These are phyloP conservation scores for Hymenoscyphus linearis DNA, from an alignment of 2,329 filamentous ascomycete genomes.

Conservation along the genomic window DNA sequence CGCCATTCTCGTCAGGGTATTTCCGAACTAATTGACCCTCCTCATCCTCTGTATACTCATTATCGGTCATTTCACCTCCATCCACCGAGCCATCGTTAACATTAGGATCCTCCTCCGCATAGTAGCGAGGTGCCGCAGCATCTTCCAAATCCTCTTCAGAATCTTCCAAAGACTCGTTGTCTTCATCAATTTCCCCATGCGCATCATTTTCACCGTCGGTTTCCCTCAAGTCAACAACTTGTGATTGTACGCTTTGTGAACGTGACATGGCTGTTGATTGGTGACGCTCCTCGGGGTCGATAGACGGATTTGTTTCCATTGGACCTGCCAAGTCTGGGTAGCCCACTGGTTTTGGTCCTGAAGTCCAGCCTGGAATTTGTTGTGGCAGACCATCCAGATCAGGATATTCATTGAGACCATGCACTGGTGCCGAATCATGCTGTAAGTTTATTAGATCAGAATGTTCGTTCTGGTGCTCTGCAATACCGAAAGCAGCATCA, in stretches of 20 bases:
- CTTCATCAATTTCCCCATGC: background rate
- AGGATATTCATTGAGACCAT: conserved; percentile 11
- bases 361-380: conserved; percentile 6
- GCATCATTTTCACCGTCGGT: conserved; percentile 16
- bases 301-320: background rate
- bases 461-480: background rate
- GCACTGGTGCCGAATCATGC: background rate
- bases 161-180: conserved; percentile 15
- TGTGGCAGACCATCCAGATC: conserved; percentile 12
- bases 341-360: background rate
- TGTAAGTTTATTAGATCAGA: background rate
- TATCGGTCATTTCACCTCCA: background rate
- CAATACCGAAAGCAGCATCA: background rate
- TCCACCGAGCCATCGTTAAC: background rate
- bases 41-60: background rate
- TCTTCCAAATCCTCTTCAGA: background rate
- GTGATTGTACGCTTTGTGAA: conserved; percentile 22
- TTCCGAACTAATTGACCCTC: background rate
- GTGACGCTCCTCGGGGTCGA: background rate
- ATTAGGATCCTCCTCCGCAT: background rate
- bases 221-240: conserved; percentile 25
- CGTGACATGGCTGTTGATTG: conserved; percentile 17
- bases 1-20: background rate
- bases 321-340: conserved; percentile 21
- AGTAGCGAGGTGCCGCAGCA: background rate